These are phyloP conservation scores for Monilinia aucupariae DNA, from an alignment of 2,329 filamentous ascomycete species.

Conservation along the genomic window DNA sequence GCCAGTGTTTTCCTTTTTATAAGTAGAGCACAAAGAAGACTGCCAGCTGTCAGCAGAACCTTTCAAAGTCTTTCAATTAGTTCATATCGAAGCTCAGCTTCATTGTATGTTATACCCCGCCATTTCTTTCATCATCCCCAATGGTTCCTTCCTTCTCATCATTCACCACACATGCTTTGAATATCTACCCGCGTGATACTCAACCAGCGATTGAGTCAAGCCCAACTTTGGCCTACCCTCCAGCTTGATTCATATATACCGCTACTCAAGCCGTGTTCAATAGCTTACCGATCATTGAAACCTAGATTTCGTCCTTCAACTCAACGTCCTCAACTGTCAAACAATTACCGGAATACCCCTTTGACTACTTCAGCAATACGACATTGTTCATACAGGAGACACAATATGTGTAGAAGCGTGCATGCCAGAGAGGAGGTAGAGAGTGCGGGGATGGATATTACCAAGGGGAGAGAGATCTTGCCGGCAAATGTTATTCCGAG, in stretches of 20 bases:
- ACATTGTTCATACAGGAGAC: constrained; percentile 69
- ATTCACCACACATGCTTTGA: neutral
- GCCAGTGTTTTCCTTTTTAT: constrained; percentile 22
- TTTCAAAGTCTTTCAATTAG: constrained; percentile 13
- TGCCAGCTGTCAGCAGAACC: constrained; percentile 18
- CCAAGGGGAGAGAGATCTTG: constrained; percentile 72
- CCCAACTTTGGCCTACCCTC: neutral
- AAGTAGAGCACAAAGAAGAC: constrained; percentile 25
- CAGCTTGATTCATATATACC: constrained; percentile 2
- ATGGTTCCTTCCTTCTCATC: neutral
- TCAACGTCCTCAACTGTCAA: constrained; percentile 26
- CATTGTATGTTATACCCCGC: constrained; percentile 16
- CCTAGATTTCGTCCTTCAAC: constrained; percentile 25
- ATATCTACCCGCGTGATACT: neutral
- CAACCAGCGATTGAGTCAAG: constrained; percentile 9
- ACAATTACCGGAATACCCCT: constrained; percentile 21
- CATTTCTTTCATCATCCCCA: constrained; percentile 8
- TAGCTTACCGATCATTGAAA: constrained; percentile 7
- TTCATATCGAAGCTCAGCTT: constrained; percentile 12
- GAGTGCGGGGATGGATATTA: constrained; percentile 53
- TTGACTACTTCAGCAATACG: constrained; percentile 37
- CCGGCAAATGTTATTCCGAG: constrained; percentile 87
- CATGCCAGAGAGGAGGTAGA: constrained; percentile 50
- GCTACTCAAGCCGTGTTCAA: neutral
- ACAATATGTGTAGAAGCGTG: constrained; percentile 61